These are phyloP conservation scores for Friedmanniomyces endolithicus DNA, from an alignment of 495 filamentous ascomycete genomes.

Conservation along the genomic window DNA sequence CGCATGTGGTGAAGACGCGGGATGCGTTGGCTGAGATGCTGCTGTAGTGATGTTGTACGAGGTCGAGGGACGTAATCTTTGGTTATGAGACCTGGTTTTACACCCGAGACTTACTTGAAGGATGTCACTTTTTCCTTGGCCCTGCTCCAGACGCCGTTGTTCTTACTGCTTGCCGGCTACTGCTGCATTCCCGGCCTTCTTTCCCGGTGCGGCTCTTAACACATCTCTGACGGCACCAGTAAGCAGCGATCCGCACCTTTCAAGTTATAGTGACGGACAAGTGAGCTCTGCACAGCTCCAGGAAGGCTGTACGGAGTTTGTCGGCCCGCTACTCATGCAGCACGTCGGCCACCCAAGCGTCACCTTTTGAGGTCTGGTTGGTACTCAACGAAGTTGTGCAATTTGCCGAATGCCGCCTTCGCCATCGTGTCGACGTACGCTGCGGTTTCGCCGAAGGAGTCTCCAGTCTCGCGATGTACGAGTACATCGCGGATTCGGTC, in stretches of 20 bases:
- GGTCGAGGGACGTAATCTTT: background rate
- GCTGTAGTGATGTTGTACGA: background rate
- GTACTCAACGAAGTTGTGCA: background rate
- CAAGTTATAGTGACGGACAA: background rate
- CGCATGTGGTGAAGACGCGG: slow-evolving; percentile 45
- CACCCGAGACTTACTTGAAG: too few relatives aligned
- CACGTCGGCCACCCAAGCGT: background rate
- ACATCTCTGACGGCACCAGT: background rate
- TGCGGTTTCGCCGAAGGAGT: too few relatives aligned
- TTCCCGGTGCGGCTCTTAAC: background rate
- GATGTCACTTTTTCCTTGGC: too few relatives aligned
- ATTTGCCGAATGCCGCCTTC: background rate
- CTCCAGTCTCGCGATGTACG: too few relatives aligned
- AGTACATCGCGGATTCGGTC: too few relatives aligned
- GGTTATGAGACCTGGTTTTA: background rate
- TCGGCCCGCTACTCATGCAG: background rate
- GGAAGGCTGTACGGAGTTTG: background rate
- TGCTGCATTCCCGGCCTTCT: background rate
- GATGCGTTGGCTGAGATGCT: background rate
- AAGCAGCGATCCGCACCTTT: background rate
- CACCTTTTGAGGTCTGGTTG: background rate
- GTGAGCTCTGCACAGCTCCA: background rate
- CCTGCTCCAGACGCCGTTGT: background rate
- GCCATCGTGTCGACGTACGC: background rate
- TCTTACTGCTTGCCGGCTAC: too few relatives aligned